Evolutionary conservation across 1,284 basidiomycete species (phyloP), one percentile per base, ranked within the genome.

Genomic region (Microbotryum scabiosae): DNA sequence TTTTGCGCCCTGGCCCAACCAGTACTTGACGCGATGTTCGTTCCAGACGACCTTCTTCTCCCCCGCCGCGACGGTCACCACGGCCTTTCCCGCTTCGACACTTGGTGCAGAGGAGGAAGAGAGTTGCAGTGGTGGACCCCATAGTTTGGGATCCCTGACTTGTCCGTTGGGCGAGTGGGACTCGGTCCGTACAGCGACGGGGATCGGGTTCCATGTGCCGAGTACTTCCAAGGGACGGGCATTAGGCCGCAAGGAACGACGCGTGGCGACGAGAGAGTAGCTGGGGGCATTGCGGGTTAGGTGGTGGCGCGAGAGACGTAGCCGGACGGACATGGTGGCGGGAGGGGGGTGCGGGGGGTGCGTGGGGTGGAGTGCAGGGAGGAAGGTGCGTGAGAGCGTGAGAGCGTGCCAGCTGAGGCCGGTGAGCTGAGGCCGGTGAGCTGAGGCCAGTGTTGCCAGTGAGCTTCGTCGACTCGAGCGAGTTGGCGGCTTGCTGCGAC

Each of bases 11-110:
- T 69, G 51, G 20, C 60, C 54, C 30, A 76, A 62, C 75, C 75
- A 76, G 56, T 72, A 72, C 30, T 55, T 47, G 23, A 76, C 73
- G 25, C 75, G 59, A 1, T 72, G 66, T 47, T 67, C 61, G 61
- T 76, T 76, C 75, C 75, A 76, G 45, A 71, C 70, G 23, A 76
- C 60, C 5, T 67, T 50, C 65, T 76, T 68, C 26, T 48, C 26
- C 9, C 66, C 66, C 49, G 59, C 56, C 23, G 47, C n/a, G 5
- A 32, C 7, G 41, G 48, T 18, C 21, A 12, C 45, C 21, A 12
- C 45, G n/a, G 21, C 32, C 32, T 18, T 21, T 1, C 18, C 23
- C 46, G 26, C 41, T 43, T 60, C 36, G 36, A 18, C 14, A 5
- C 14, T 2, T 18, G 36, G 5, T 41, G 14, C 10, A 18, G 16